Evolutionary conservation across 2,329 filamentous ascomycete species (phyloP), one percentile per base, ranked within the genome.

Genomic region (Cyclaneusma minus): DNA sequence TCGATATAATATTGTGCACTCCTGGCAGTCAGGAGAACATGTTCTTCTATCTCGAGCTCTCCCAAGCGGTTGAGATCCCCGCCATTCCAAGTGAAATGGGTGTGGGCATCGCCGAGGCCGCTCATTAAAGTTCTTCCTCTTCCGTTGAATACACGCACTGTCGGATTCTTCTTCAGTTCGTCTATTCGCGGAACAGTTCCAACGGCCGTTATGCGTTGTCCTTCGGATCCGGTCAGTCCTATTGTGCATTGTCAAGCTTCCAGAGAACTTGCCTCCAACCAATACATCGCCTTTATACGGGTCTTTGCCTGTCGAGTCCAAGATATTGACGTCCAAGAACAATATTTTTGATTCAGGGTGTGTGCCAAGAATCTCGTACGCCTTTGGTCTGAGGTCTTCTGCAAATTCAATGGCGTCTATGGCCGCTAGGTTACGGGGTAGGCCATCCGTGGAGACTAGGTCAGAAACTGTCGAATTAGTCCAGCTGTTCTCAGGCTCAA

Each of bases 101-200:
- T 55, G 37, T 64, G 60, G 0, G 56, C 52, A 32, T 64, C 60
- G 2, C 57, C 55, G 1, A 63, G 42, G 1, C 60, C 60, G n/a
- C 51, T 51, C 52, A 63, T 62, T 14, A 64, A 35, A 2, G 59
- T 63, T 12, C 57, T 43, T 13, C 35, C 32, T 13, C 29, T 26
- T 4, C 36, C 35, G 16, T 36, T 7, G 11, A 36, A 32, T 2
- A 37, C 26, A 23, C 36, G 24, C 4, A 37, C n/a, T n/a, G n/a
- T 32, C 6, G 29, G 24, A 20, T 43, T 30, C n/a, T 30, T 34
- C 22, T 40, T 33, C 5, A 47, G 24, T 3, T 32, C 31, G 4
- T 39, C 37, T 6, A 26, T 29, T 23, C 37, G 31, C 8, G 39
- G 33, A 4, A 50, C 40, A 4, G 29, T 26, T 2, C 47, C 45